Conservation (phyloP, 2,329 filamentous ascomycete species). For the Alternaria metachromatica region DNA sequence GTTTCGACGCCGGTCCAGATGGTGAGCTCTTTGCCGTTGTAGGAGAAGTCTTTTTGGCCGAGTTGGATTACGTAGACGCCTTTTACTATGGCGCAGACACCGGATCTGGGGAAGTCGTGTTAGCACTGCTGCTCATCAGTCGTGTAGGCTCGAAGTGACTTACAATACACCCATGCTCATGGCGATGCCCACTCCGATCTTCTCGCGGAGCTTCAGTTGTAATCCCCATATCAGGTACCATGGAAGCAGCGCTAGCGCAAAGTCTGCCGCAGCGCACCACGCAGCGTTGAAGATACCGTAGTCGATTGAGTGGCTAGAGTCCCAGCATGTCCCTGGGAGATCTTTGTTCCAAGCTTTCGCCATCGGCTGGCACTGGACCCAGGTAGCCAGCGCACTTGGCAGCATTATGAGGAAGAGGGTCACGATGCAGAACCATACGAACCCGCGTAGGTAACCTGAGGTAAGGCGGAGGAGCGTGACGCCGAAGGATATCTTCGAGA, state of each 20-base stretch:
- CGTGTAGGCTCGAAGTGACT: background rate
- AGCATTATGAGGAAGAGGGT: conserved; percentile 36
- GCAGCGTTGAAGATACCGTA: conserved; percentile 42
- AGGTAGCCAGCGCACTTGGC: conserved; percentile 28
- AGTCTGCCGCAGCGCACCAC: conserved; percentile 31
- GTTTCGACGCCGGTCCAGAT: conserved; percentile 42
- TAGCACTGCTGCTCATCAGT: background rate
- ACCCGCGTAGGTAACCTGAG: conserved; percentile 14
- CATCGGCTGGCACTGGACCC: conserved; percentile 26
- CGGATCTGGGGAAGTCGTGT: conserved; percentile 18
- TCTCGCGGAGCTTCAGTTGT: conserved; percentile 30
- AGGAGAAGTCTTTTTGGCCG: conserved; percentile 33
- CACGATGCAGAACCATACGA: conserved; percentile 34
- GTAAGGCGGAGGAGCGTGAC: conserved; percentile 36
- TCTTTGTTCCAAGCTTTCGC: conserved; percentile 25
- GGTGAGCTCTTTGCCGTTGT: conserved; percentile 37
- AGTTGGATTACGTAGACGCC: conserved; percentile 36
- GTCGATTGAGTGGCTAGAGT: conserved; percentile 12
- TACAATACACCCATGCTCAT: conserved; percentile 40
- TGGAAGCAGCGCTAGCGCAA: conserved; percentile 34
- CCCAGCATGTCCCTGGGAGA: conserved; percentile 31
- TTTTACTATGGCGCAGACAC: conserved; percentile 36
- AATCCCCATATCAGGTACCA: conserved; percentile 37
- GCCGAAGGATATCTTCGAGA: conserved; percentile 40
- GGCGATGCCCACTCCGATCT: conserved; percentile 37